Evolutionary conservation across 2,329 filamentous ascomycete species (phyloP).

Genomic region (Tolypocladium guangdongense): DNA sequence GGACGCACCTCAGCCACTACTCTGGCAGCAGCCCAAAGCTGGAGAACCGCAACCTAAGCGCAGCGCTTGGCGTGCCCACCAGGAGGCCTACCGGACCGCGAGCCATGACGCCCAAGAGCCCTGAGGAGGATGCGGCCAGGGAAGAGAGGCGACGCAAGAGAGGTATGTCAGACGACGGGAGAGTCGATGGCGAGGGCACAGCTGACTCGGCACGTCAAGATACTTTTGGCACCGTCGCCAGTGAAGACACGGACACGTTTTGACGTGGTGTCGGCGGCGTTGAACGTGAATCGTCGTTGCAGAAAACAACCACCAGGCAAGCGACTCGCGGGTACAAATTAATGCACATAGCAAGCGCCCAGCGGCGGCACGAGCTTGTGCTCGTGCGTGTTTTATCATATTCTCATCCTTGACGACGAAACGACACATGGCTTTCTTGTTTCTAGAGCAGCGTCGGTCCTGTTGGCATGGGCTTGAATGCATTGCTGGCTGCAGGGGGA

Average conservation of each 20-base stretch:
- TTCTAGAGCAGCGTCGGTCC: conserved; percentile 7
- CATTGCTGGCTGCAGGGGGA: neutral
- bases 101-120: conserved; percentile 49
- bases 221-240: conserved; percentile 23
- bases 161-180: conserved; percentile 30
- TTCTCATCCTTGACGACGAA: conserved; percentile 8
- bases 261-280: conserved; percentile 9
- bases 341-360: neutral
- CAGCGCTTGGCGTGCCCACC: conserved; percentile 38
- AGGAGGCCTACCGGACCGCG: conserved; percentile 47
- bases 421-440: conserved; percentile 9
- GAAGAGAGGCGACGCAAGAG: conserved; percentile 44
- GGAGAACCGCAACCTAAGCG: conserved; percentile 47
- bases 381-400: conserved; percentile 4
- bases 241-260: conserved; percentile 26
- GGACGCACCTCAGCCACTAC: conserved; percentile 37
- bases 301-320: neutral
- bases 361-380: neutral
- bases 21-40: conserved; percentile 44
- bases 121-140: conserved; percentile 32
- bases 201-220: conserved; percentile 10
- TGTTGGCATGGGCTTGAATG: neutral
- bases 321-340: neutral
- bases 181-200: neutral
- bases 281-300: neutral